Conservation (phyloP, 2,329 filamentous ascomycete genomes). For the Nemania diffusa region DNA sequence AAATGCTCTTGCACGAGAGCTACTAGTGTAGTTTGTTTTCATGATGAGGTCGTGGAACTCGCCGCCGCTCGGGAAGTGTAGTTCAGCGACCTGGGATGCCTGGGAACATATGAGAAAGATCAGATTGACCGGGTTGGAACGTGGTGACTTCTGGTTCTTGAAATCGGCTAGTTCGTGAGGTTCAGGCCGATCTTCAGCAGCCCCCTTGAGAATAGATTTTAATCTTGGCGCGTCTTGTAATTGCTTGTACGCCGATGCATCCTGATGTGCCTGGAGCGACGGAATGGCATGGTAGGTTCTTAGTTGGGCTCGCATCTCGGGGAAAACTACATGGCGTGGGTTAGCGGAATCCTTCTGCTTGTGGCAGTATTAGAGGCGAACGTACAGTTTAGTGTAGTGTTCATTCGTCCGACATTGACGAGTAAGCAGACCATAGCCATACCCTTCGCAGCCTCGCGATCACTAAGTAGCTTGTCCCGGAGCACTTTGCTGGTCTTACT, state of each 20-base stretch:
- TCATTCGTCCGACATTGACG: slow-evolving; percentile 98
- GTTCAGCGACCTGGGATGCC: slow-evolving; percentile 89
- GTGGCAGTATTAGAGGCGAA: slow-evolving; percentile 32
- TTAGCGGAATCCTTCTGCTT: slow-evolving; percentile 15
- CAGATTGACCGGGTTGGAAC: slow-evolving; percentile 96
- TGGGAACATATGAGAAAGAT: slow-evolving; percentile 94
- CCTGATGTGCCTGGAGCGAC: slow-evolving; percentile 92
- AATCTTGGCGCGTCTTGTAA: slow-evolving; percentile 94
- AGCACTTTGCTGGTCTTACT: slow-evolving; percentile 99
- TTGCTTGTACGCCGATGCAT: slow-evolving; percentile 96
- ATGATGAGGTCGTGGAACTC: slow-evolving; percentile 99
- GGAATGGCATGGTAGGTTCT: slow-evolving; percentile 98
- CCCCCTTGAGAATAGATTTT: slow-evolving; percentile 97
- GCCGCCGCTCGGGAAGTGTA: slow-evolving; percentile 84
- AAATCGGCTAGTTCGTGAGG: slow-evolving; percentile 86
- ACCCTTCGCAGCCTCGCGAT: slow-evolving; percentile 90
- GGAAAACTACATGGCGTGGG: slow-evolving; percentile 72
- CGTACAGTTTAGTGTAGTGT: slow-evolving; percentile 96
- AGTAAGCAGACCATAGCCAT: slow-evolving; percentile 99
- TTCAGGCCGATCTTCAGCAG: slow-evolving; percentile 88
- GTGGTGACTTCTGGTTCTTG: slow-evolving; percentile 70
- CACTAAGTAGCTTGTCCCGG: slow-evolving; percentile 93
- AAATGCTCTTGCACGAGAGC: slow-evolving; percentile 86
- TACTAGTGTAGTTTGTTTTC: slow-evolving; percentile 83
- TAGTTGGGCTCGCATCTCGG: slow-evolving; percentile 97